phyloP scores from a whole-genome alignment of 2,329 filamentous ascomycete genomes.

The Shiraia sp. region DNA sequence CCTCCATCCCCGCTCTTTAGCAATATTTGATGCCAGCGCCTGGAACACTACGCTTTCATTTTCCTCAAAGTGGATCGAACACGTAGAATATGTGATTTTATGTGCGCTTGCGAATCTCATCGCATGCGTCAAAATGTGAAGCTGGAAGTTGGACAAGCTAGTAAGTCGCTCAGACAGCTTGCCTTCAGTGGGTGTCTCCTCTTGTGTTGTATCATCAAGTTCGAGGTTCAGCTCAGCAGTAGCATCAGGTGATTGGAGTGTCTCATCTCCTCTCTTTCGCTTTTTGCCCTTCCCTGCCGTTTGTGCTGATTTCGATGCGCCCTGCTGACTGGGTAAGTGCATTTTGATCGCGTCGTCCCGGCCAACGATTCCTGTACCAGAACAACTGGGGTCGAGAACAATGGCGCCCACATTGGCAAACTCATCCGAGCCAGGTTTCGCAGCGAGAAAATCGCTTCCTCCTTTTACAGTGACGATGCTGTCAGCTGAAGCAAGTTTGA shows the following conservation, averaged over 20 bases:
- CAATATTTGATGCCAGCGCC: conserved; percentile 70
- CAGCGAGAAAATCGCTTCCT: conserved; percentile 79
- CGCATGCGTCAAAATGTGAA: conserved; percentile 80
- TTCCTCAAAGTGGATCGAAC: conserved; percentile 83
- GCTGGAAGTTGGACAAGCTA: conserved; percentile 79
- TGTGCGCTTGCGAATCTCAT: conserved; percentile 70
- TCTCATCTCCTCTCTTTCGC: conserved; percentile 30
- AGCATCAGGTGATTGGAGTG: conserved; percentile 4
- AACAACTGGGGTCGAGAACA: conserved; percentile 91
- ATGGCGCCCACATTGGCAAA: conserved; percentile 77
- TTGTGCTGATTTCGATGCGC: conserved; percentile 23
- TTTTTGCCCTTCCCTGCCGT: conserved; percentile 33
- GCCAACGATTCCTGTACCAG: conserved; percentile 90
- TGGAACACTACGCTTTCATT: conserved; percentile 83
- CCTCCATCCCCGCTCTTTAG: conserved; percentile 72
- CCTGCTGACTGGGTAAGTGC: conserved; percentile 50
- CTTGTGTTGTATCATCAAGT: conserved; percentile 36
- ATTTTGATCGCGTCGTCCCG: conserved; percentile 76
- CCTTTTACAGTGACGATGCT: conserved; percentile 68
- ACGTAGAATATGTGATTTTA: conserved; percentile 90
- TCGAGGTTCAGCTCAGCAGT: conserved; percentile 24
- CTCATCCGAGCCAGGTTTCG: conserved; percentile 65
- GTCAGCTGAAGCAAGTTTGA: conserved; percentile 73
- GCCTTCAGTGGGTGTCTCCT: conserved; percentile 45
- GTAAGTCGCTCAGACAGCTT: conserved; percentile 61